Base-by-base conservation (phyloP, 805 yeast species). In the Wickerhamiella brachini region DNA sequence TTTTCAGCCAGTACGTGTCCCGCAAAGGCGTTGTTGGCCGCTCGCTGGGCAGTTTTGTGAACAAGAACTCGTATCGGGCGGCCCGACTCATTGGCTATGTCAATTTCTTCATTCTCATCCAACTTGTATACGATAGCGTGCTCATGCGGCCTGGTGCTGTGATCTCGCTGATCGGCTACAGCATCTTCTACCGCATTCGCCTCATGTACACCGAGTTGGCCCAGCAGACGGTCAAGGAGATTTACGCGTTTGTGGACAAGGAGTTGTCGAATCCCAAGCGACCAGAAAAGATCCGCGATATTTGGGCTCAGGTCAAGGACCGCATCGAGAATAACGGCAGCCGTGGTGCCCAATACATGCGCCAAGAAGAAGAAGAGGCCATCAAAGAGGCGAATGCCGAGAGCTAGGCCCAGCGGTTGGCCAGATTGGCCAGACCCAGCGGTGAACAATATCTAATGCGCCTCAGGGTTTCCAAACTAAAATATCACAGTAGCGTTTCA, bases 161-260 rank as follows among this genome's bases (percentile, higher is more conserved):
- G 71, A 57, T 79, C 42, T 56, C 69, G 8, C 44, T 71, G 44
- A 69, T 79, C 1, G 70, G 82, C 21, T 59, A 75, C 21, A 62
- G 73, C 2, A 52, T 78, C 17, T 86, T 88, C 69, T 72, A 84
- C 66, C 81, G 85, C 65, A 63, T 83, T 51, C 78, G 94, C 64
- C 80, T 74, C 59, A 90, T 85, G 62, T 80, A 78, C 61, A 78
- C 87, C 8, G 73, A 79, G 18, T 75, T 79, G 63, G 80, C 87
- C 47, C 77, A 82, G 67, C 72, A 76, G 52, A 77, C 80, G 22
- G 68, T 85, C 60, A 76, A 79, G 66, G 71, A 75, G 49, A 68
- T 81, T 65, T 88, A 81, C 61, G 77, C 78, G 38, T 66, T 76
- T 51, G 56, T 75, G 37, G 83, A 82, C 60, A 76, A 79, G 13